These are phyloP conservation scores for Lachnum nothofagi DNA, from an alignment of 2,329 filamentous ascomycete species.

Conservation along the genomic window DNA sequence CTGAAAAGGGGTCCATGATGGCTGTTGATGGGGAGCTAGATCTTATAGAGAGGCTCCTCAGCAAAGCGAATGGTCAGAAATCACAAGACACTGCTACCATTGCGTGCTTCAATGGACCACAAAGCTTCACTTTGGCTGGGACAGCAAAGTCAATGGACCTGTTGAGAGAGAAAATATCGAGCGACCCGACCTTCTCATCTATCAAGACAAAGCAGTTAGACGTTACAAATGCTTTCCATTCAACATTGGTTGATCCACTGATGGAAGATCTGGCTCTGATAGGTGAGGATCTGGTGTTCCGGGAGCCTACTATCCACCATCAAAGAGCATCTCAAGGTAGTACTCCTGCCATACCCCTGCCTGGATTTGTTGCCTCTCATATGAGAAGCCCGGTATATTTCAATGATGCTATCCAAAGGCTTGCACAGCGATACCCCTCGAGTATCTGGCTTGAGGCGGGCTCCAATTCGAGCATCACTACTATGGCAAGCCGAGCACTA, in stretches of 20 bases:
- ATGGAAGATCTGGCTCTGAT: not conserved
- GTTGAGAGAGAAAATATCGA: slow-evolving; percentile 6
- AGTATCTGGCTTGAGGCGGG: slow-evolving; percentile 36
- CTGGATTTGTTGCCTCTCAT: slow-evolving; percentile 18
- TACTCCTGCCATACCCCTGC: not conserved
- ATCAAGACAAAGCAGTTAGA: slow-evolving; percentile 22
- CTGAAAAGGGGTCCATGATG: slow-evolving; percentile 36
- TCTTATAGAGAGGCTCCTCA: slow-evolving; percentile 8
- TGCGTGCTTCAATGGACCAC: slow-evolving; percentile 33
- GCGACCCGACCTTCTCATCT: not conserved
- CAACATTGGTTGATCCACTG: slow-evolving; percentile 22
- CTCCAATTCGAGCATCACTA: slow-evolving; percentile 26
- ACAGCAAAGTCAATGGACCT: slow-evolving; percentile 23
- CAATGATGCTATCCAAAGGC: slow-evolving; percentile 24
- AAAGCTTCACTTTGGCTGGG: slow-evolving; percentile 32
- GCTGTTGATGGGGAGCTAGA: slow-evolving; percentile 21
- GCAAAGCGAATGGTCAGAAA: not conserved
- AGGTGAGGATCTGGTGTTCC: not conserved
- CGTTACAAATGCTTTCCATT: slow-evolving; percentile 30
- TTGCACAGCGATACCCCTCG: slow-evolving; percentile 17
- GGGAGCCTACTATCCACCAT: not conserved
- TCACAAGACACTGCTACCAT: slow-evolving; percentile 18
- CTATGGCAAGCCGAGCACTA: slow-evolving; percentile 33
- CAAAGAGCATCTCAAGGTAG: not conserved
- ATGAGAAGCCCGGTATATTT: slow-evolving; percentile 31